Conservation (phyloP, 2,329 filamentous ascomycete genomes). For the Cordyceps militaris region DNA sequence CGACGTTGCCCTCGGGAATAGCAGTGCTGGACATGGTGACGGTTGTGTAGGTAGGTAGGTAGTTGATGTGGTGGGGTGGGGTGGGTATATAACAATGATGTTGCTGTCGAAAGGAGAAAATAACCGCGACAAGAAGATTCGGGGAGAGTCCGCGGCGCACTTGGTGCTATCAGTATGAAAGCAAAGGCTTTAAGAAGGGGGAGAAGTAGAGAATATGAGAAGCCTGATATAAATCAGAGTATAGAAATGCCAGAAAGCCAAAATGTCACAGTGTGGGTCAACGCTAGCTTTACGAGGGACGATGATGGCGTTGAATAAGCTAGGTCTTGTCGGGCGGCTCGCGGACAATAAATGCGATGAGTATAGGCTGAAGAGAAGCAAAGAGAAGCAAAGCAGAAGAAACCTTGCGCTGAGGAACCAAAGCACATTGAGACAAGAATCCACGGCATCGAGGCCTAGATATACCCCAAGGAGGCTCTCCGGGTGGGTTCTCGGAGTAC, state of each 20-base stretch:
- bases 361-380: neutral
- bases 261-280: neutral
- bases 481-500: neutral
- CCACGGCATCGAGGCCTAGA: neutral
- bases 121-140: neutral
- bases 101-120: neutral
- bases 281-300: neutral
- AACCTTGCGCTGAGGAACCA: neutral
- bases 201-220: neutral
- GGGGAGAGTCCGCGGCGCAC: neutral
- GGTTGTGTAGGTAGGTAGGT: too few species aligned
- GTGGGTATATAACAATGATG: neutral
- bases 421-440: neutral
- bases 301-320: neutral
- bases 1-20: constrained; percentile 14
- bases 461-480: constrained; percentile 7
- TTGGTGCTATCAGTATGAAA: neutral
- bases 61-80: neutral
- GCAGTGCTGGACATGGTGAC: neutral
- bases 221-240: neutral
- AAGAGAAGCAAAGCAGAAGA: neutral
- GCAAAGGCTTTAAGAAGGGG: too few species aligned
- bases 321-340: neutral
- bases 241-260: neutral
- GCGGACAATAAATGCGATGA: neutral